Percentiles rank a stretch among this genome's conserved stretches.
These are phyloP conservation scores for Cenococcum geophilum DNA, from an alignment of 495 filamentous ascomycete species.

Conservation along the genomic window DNA sequence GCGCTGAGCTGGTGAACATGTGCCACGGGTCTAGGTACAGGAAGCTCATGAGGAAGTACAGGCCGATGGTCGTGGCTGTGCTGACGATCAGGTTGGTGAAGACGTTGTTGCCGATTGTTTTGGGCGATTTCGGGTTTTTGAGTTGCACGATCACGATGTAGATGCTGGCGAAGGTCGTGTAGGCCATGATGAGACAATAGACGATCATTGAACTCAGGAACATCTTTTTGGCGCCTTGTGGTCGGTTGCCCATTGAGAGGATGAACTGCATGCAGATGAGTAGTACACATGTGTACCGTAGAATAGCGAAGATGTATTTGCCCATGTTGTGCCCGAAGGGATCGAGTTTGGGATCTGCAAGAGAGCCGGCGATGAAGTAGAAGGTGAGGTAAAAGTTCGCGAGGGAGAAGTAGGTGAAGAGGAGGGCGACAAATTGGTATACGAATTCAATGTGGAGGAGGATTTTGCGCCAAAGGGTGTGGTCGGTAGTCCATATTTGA, in stretches of 20 bases:
- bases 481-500: conserved; percentile 92
- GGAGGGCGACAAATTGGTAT: conserved; percentile 82
- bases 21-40: conserved; percentile 98
- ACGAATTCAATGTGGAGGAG: conserved; percentile 92
- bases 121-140: conserved; percentile 44
- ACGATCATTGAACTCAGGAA: conserved; percentile 81
- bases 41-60: conserved; percentile 95
- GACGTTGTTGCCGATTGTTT: conserved; percentile 70
- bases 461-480: conserved; percentile 80
- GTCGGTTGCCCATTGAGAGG: conserved; percentile 95
- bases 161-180: conserved; percentile 80
- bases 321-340: conserved; percentile 86
- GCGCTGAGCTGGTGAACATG: conserved; percentile 89
- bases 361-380: conserved; percentile 95
- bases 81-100: conserved; percentile 94
- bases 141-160: conserved; percentile 83
- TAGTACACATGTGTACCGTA: conserved; percentile 78
- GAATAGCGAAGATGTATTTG: conserved; percentile 73
- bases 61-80: conserved; percentile 78
- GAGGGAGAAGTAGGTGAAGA: conserved; percentile 97
- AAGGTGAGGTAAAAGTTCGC: conserved; percentile 99
- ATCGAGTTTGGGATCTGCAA: conserved; percentile 72
- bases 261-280: conserved; percentile 95
- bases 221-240: conserved; percentile 90
- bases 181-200: conserved; percentile 90